Evolutionary conservation across 129 eudicot species (phyloP).

Genomic region (Centaurea solstitialis): DNA sequence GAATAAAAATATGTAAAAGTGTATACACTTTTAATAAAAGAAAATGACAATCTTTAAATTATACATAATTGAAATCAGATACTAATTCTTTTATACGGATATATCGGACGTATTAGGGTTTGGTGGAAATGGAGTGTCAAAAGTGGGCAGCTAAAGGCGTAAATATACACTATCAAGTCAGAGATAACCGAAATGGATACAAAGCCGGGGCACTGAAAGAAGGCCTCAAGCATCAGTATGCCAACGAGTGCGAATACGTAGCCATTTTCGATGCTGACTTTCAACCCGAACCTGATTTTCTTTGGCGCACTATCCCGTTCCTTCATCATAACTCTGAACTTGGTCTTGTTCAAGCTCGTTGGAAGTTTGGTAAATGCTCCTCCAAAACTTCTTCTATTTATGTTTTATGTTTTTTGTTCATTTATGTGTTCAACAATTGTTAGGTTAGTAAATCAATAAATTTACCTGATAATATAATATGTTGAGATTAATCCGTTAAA

Average conservation of each 20-base stretch:
- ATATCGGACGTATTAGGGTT: constrained; percentile 25
- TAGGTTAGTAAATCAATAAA: not conserved
- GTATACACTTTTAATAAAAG: not conserved
- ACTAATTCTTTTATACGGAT: not conserved
- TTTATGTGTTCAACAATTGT: not conserved
- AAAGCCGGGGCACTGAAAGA: constrained; percentile 79
- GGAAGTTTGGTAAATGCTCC: constrained; percentile 59
- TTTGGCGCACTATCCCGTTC: constrained; percentile 62
- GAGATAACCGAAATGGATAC: constrained; percentile 76
- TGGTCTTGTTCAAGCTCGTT: constrained; percentile 78
- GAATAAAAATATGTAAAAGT: too few relatives aligned
- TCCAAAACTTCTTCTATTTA: not conserved
- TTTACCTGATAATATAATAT: not conserved
- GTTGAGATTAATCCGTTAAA: too few relatives aligned
- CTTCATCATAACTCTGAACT: constrained; percentile 65
- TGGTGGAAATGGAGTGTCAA: constrained; percentile 73
- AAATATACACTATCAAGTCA: constrained; percentile 60
- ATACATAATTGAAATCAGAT: not conserved
- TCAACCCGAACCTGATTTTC: constrained; percentile 79
- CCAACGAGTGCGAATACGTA: constrained; percentile 61
- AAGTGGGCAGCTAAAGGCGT: constrained; percentile 75
- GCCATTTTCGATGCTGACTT: constrained; percentile 86
- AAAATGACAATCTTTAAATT: not conserved
- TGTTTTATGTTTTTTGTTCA: not conserved
- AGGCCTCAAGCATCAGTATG: constrained; percentile 59